These are phyloP conservation scores for Sequoiadendron giganteum DNA, from an alignment of 75 land plant genomes.

Conservation along the genomic window DNA sequence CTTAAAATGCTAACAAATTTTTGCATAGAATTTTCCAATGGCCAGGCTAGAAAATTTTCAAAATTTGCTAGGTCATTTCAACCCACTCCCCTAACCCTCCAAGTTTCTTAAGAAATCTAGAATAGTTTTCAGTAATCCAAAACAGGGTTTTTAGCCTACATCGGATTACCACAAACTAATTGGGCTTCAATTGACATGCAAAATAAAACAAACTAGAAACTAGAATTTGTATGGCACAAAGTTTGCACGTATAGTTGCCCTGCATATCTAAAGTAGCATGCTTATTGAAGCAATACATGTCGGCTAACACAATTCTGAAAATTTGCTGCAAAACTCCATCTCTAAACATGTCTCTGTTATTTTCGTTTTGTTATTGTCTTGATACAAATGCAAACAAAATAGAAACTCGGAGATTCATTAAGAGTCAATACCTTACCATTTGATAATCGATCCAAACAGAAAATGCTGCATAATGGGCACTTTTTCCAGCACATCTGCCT, in stretches of 20 bases:
- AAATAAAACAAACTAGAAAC: not conserved
- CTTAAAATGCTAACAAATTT: no score
- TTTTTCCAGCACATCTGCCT: constrained; percentile 92
- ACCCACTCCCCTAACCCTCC: not conserved
- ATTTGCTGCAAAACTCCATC: not conserved
- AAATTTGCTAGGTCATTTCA: not conserved
- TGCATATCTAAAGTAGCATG: not conserved
- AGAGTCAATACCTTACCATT: constrained; percentile 51
- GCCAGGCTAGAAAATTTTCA: not conserved
- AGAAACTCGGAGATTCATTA: not conserved
- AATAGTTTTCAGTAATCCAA: not conserved
- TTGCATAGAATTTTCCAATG: not conserved
- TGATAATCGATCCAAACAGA: constrained; percentile 85
- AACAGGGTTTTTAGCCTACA: not conserved
- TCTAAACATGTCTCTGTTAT: not conserved
- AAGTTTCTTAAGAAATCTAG: not conserved
- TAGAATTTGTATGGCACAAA: not conserved
- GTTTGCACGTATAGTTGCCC: not conserved
- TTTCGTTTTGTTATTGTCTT: not conserved
- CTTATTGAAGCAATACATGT: not conserved
- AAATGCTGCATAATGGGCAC: constrained; percentile 99
- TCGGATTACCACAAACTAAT: not conserved
- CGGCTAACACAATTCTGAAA: not conserved
- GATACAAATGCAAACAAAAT: not conserved
- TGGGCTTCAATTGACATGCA: not conserved